Percentiles rank a stretch among this genome's conserved stretches.
phyloP scores from a whole-genome alignment of 768 basidiomycete species.

The Russula sp. region DNA sequence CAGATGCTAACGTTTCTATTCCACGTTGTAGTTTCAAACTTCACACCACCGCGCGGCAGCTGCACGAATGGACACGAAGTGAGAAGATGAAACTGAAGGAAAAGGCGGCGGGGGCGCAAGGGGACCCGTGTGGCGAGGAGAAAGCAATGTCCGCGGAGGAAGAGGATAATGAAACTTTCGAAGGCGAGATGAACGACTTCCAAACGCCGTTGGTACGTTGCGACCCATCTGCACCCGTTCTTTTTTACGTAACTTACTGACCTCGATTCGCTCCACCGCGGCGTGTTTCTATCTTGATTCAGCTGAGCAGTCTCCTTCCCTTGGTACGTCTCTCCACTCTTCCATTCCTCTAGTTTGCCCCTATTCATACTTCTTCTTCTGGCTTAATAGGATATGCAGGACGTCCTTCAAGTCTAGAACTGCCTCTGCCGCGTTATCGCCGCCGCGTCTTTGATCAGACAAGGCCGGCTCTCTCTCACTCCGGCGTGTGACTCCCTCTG shows the following conservation, averaged over 20 bases:
- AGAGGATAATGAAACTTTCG: background rate
- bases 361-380: background rate
- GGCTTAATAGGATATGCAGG: constrained; percentile 20
- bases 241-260: constrained; percentile 7
- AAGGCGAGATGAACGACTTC: constrained; percentile 28
- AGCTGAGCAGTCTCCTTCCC: constrained; percentile 28
- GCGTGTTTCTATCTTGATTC: background rate
- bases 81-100: constrained; percentile 20
- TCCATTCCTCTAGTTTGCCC: background rate
- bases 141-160: constrained; percentile 8
- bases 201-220: constrained; percentile 27
- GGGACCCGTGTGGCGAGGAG: background rate
- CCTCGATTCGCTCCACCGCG: background rate
- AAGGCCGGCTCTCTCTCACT: background rate
- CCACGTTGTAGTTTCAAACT: constrained; percentile 14
- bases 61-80: constrained; percentile 27
- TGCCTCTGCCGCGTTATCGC: background rate
- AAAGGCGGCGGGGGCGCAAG: background rate
- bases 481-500: background rate
- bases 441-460: background rate
- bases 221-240: background rate
- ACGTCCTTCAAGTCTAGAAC: constrained; percentile 12
- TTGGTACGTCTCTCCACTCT: constrained; percentile 21
- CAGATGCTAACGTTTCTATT: background rate
- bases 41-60: constrained; percentile 7